phyloP scores from a whole-genome alignment of 2,329 filamentous ascomycete genomes.

The Tolypocladium pustulatum region DNA sequence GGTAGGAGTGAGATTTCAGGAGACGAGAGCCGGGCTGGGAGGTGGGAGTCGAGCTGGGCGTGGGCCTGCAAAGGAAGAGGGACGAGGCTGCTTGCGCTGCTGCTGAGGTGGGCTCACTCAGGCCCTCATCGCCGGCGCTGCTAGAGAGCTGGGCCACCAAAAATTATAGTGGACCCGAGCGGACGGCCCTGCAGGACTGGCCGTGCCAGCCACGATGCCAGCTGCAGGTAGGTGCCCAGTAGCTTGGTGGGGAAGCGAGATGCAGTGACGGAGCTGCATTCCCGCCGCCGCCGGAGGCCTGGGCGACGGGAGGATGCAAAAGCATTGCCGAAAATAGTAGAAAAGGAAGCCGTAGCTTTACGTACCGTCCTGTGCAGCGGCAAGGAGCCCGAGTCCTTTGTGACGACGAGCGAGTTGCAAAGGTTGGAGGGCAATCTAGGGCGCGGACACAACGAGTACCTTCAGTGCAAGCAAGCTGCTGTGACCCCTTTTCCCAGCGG shows the following conservation, averaged over 20 bases:
- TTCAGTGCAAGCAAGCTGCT: neutral
- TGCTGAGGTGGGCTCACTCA: neutral
- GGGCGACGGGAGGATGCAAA: neutral
- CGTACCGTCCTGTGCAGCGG: neutral
- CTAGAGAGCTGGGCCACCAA: slow-evolving; percentile 7
- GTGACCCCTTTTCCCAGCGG: neutral
- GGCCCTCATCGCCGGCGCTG: slow-evolving; percentile 4
- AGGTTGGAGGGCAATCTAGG: neutral
- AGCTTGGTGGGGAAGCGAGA: neutral
- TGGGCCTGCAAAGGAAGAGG: neutral
- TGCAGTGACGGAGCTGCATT: neutral
- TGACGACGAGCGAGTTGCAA: neutral
- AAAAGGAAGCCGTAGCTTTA: neutral
- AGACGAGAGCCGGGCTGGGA: slow-evolving; percentile 2
- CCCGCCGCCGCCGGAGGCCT: slow-evolving; percentile 5
- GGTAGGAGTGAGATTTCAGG: slow-evolving; percentile 16
- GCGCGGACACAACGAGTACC: neutral
- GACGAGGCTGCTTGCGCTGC: neutral
- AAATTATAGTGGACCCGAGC: slow-evolving; percentile 11
- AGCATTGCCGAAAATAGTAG: neutral
- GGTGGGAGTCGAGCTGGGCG: slow-evolving; percentile 9
- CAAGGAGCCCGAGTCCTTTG: neutral
- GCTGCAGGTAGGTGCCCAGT: slow-evolving; percentile 5
- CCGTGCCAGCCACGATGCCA: slow-evolving; percentile 1
- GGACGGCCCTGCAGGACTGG: slow-evolving; percentile 4